These are phyloP conservation scores for Lepidium aucheri DNA, from an alignment of 345 rosid genomes.

Conservation along the genomic window DNA sequence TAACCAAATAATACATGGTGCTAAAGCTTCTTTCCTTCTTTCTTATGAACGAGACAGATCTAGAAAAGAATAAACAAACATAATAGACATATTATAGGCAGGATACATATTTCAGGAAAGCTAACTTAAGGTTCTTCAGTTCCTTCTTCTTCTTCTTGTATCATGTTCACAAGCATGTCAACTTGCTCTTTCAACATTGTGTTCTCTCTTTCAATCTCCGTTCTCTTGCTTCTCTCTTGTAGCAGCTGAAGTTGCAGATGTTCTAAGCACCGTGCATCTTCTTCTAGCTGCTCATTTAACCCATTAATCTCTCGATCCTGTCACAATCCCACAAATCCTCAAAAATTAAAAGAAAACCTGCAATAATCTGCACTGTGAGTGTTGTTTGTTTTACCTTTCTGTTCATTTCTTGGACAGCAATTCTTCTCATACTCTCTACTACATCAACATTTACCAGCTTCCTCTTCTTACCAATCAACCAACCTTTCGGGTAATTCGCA, in stretches of 20 bases:
- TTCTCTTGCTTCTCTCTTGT: conserved; percentile 65
- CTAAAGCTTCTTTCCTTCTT: conserved; percentile 13
- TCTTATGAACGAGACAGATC: not conserved
- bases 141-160: conserved; percentile 59
- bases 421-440: conserved; percentile 94
- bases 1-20: conserved; percentile 18
- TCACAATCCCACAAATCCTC: not conserved
- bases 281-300: conserved; percentile 88
- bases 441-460: conserved; percentile 91
- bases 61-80: conserved; percentile 37
- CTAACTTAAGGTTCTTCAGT: conserved; percentile 38
- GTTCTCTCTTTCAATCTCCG: conserved; percentile 79
- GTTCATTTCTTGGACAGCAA: conserved; percentile 93
- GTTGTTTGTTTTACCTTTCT: conserved; percentile 53
- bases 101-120: not conserved
- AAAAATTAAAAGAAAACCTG: not conserved
- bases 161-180: conserved; percentile 74
- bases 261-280: conserved; percentile 70
- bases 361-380: not conserved
- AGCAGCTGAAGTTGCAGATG: conserved; percentile 80
- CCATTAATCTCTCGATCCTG: conserved; percentile 91
- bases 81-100: not conserved
- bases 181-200: conserved; percentile 71
- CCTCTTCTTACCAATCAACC: conserved; percentile 92
- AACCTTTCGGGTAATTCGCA: conserved; percentile 77